These are phyloP conservation scores for Paramecium bursaria DNA, from an alignment of 73 alveolate genomes.

Conservation along the genomic window DNA sequence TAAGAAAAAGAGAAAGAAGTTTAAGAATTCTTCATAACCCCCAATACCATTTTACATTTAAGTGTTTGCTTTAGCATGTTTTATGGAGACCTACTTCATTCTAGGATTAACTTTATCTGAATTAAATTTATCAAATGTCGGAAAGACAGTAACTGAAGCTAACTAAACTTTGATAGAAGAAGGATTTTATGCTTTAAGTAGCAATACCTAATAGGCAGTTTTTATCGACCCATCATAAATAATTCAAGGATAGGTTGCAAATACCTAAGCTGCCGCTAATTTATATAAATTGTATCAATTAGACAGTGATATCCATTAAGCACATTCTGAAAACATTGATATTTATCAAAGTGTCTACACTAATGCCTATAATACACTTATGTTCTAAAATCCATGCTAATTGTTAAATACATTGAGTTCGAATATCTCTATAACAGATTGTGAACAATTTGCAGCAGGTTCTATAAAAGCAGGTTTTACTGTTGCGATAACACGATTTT, in stretches of 20 bases:
- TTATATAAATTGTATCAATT: constrained; percentile 20
- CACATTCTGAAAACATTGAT: constrained; percentile 42
- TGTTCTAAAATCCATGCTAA: constrained; percentile 55
- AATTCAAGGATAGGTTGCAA: neutral
- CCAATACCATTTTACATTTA: constrained; percentile 29
- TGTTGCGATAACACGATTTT: constrained; percentile 39
- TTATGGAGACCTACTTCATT: constrained; percentile 52
- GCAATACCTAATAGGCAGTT: constrained; percentile 38
- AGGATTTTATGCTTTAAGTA: constrained; percentile 42
- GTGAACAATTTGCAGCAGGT: constrained; percentile 43
- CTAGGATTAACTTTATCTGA: neutral
- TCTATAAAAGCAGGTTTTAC: constrained; percentile 48
- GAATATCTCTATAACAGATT: constrained; percentile 11
- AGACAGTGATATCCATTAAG: constrained; percentile 28
- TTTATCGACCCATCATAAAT: neutral
- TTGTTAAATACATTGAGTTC: neutral
- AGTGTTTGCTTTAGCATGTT: constrained; percentile 18
- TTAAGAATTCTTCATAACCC: constrained; percentile 41
- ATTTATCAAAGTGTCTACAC: constrained; percentile 16
- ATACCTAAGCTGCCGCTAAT: neutral
- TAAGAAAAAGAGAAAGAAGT: constrained; percentile 46
- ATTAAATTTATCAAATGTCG: constrained; percentile 3
- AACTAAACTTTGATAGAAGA: constrained; percentile 20
- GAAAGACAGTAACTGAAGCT: constrained; percentile 23
- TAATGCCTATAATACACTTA: constrained; percentile 32